Evolutionary conservation across 768 basidiomycete species (phyloP), one percentile per base, ranked within the genome.

Genomic region (Tulasnella sp.): DNA sequence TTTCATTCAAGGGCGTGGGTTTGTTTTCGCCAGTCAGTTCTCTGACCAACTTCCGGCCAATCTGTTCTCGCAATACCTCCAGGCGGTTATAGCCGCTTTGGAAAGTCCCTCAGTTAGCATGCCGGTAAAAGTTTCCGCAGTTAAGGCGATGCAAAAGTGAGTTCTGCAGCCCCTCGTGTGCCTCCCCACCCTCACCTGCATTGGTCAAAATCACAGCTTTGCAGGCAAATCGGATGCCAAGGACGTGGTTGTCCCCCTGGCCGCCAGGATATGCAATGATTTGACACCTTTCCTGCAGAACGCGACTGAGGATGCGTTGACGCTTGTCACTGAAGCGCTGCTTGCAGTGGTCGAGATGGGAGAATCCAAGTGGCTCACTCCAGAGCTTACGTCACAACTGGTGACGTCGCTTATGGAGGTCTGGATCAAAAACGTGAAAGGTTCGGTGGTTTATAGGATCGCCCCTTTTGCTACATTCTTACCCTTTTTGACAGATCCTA

Each of bases 121-220:
- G n/a, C 94, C 96, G 0, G 93, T 98, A 83, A 99, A 98, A 86
- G 89, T 98, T 7, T 97, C 96, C 0, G 97, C 97, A 14, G 93
- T 99, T 40, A 94, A 95, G 85, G 96, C 97, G 2, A 89, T 98
- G 54, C 92, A 94, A 84, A 97, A 98, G 98, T 98, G 83, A 80
- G 91, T 85, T 0, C n/a, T 41, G 46, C 73, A 93, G 84, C 94
- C 94, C 87, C 93, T 90, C 85, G 88, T 91, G 80, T 90, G 89
- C 8, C 18, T 37, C 37, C 16, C 18, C 16, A 37, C 6, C 8
- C 34, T 69, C 24, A 54, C 54, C 12, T 9, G 31, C 24, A 69
- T 18, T 6, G 76, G 1, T 58, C 44, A n/a, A 20, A 54, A 6
- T n/a, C 37, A n/a, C 76, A 88, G 87, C 85, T 88, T 88, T 84